These are phyloP conservation scores for Selenicereus undatus DNA, from an alignment of 148 eudicot genomes.

Conservation along the genomic window DNA sequence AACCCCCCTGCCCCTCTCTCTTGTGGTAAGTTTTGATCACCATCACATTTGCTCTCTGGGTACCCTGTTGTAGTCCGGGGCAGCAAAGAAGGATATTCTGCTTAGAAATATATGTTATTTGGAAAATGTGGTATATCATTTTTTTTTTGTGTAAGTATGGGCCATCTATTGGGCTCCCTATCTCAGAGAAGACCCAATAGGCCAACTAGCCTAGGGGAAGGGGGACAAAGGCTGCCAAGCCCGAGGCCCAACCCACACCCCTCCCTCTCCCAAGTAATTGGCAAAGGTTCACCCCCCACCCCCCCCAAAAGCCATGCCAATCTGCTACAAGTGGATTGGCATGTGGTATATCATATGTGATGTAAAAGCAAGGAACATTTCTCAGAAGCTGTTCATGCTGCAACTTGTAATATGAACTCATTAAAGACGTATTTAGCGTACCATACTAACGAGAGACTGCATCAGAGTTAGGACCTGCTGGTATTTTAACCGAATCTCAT, in stretches of 20 bases:
- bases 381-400: background rate
- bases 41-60: background rate
- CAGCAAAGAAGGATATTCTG: background rate
- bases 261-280: no score
- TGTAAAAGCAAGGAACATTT: no score
- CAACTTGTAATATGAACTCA: background rate
- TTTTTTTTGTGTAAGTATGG: no score
- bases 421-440: background rate
- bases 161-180: no score
- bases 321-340: no score
- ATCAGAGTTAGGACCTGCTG: background rate
- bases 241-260: no score
- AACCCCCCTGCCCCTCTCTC: background rate
- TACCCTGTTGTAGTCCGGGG: background rate
- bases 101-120: background rate
- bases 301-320: no score
- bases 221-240: no score
- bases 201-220: no score
- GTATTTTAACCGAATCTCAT: background rate
- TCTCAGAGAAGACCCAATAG: no score
- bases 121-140: background rate
- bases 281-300: no score
- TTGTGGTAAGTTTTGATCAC: background rate
- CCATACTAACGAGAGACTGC: background rate
- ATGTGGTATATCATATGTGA: no score